Conservation (phyloP, 345 rosid genomes). For the Pistacia atlantica region DNA sequence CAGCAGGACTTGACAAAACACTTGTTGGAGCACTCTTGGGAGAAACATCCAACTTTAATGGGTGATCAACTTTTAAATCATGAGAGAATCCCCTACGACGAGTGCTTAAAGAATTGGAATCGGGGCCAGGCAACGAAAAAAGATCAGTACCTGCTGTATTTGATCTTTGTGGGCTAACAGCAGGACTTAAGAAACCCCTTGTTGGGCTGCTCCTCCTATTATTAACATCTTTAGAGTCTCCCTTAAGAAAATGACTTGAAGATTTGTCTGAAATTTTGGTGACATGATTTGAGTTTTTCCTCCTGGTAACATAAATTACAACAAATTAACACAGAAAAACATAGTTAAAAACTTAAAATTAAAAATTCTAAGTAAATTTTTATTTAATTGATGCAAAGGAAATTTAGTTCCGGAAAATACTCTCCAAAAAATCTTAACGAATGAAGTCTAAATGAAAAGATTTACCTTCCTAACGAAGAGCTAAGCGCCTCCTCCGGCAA, state of each 20-base stretch:
- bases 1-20: slow-evolving; percentile 47
- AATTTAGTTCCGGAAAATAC: background rate
- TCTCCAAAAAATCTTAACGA: background rate
- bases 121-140: slow-evolving; percentile 22
- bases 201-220: slow-evolving; percentile 33
- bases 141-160: slow-evolving; percentile 12
- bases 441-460: background rate
- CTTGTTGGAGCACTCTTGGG: slow-evolving; percentile 65
- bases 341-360: too few relatives aligned
- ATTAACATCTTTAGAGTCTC: slow-evolving; percentile 16
- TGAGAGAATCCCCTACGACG: slow-evolving; percentile 32
- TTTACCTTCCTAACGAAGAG: slow-evolving; percentile 27
- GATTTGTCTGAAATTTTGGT: slow-evolving; percentile 15
- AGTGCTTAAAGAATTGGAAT: slow-evolving; percentile 19
- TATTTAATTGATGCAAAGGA: background rate
- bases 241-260: slow-evolving; percentile 25
- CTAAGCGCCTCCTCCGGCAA: slow-evolving; percentile 27
- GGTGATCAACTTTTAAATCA: slow-evolving; percentile 29
- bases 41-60: slow-evolving; percentile 31
- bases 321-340: background rate
- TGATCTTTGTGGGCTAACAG: slow-evolving; percentile 38
- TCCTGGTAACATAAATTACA: slow-evolving; percentile 12
- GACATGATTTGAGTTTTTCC: slow-evolving; percentile 31
- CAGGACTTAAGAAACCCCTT: slow-evolving; percentile 39
- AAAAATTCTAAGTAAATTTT: too few relatives aligned